Evolutionary conservation across 768 basidiomycete species (phyloP).

Genomic region (Amyloporia xantha): DNA sequence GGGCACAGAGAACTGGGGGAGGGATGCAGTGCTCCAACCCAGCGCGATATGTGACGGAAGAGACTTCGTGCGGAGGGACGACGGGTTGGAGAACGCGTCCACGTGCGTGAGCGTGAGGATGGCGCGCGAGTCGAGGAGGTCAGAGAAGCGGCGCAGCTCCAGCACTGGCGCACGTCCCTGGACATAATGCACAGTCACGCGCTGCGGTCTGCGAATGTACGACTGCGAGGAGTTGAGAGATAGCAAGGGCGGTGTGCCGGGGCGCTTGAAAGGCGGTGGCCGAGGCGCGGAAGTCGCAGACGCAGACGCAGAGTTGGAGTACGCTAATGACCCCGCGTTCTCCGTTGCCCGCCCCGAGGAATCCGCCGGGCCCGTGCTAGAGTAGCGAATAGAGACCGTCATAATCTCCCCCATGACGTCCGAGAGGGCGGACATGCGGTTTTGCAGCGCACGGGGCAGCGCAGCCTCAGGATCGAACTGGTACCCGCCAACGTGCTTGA

Average conservation of each 20-base stretch:
- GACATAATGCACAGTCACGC: conserved; percentile 16
- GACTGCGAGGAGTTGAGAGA: not conserved
- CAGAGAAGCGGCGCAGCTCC: conserved; percentile 16
- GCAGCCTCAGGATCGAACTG: conserved; percentile 27
- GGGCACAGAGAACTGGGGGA: not conserved
- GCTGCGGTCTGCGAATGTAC: conserved; percentile 3
- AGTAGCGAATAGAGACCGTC: not conserved
- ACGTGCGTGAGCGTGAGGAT: not conserved
- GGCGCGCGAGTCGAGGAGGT: conserved; percentile 15
- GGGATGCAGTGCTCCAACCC: not conserved
- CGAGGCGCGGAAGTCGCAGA: not conserved
- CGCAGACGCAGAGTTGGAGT: not conserved
- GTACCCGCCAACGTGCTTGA: conserved; percentile 41
- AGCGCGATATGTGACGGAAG: not conserved
- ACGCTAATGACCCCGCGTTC: not conserved
- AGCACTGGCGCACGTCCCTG: conserved; percentile 12
- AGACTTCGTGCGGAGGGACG: not conserved
- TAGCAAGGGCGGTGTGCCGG: not conserved
- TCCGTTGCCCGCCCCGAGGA: not conserved
- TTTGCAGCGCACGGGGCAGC: not conserved
- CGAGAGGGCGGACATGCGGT: not conserved
- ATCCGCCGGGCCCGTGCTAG: not conserved
- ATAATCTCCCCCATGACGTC: not conserved
- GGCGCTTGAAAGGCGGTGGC: not conserved
- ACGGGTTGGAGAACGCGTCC: not conserved